A percentile compares a stretch with the other conserved stretches of the same genome.
These are phyloP conservation scores for Rhizopus stolonifer DNA, from an alignment of 371 early-diverging fungal genomes.

Conservation along the genomic window DNA sequence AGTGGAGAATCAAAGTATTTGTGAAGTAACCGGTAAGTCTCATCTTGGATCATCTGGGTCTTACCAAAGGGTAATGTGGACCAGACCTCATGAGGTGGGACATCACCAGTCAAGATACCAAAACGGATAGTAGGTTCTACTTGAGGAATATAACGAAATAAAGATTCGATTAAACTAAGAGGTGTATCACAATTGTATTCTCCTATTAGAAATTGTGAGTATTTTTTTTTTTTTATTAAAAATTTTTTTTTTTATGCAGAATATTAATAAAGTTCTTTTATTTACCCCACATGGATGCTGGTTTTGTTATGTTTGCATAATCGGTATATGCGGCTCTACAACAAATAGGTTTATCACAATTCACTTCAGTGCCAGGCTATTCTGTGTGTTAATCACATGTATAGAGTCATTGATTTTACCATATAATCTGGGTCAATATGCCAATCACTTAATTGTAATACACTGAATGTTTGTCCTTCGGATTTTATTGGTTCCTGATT, in stretches of 20 bases:
- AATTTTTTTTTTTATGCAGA: too few relatives aligned
- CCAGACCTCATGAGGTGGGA: conserved; percentile 70
- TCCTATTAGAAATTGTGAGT: conserved; percentile 31
- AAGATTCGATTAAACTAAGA: conserved; percentile 41
- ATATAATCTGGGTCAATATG: conserved; percentile 59
- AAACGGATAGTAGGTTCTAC: conserved; percentile 44
- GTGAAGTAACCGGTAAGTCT: conserved; percentile 39
- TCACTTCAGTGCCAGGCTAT: conserved; percentile 51
- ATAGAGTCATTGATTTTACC: conserved; percentile 8
- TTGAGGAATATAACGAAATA: conserved; percentile 44
- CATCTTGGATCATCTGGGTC: conserved; percentile 41
- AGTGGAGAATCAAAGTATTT: conserved; percentile 38
- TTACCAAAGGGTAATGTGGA: conserved; percentile 38
- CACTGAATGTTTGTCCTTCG: conserved; percentile 41
- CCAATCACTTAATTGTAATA: conserved; percentile 65
- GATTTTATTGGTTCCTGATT: conserved; percentile 16
- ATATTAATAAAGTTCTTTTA: conserved; percentile 8
- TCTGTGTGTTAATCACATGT: neutral
- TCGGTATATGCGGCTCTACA: conserved; percentile 50
- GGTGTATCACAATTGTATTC: conserved; percentile 58
- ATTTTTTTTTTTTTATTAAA: too few relatives aligned
- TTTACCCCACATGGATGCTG: conserved; percentile 44
- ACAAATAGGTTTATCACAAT: conserved; percentile 56
- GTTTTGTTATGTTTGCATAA: conserved; percentile 25
- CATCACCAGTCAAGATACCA: conserved; percentile 60